phyloP scores from a whole-genome alignment of 2,329 filamentous ascomycete species.

The Davidsoniella neocaledoniae region DNA sequence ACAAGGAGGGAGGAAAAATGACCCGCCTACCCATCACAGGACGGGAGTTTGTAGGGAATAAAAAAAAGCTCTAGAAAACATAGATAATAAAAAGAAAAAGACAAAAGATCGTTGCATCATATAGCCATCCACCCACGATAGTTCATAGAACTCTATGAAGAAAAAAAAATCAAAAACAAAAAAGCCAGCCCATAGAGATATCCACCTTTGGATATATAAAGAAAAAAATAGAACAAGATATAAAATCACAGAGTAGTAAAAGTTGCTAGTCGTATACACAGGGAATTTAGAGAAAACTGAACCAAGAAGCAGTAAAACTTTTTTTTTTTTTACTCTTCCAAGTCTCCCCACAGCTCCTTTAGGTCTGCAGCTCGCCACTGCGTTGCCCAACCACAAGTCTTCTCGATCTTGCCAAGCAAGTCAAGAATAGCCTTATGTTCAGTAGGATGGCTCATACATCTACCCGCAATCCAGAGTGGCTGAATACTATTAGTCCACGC shows the following conservation, averaged over 20 bases:
- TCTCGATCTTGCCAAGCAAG: slow-evolving; percentile 31
- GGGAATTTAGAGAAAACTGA: background rate
- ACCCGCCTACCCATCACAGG: background rate
- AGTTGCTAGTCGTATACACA: background rate
- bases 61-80: background rate
- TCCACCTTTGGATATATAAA: no score
- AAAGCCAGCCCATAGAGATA: background rate
- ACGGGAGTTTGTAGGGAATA: background rate
- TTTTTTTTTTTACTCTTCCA: slow-evolving; percentile 15
- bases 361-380: slow-evolving; percentile 36
- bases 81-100: background rate
- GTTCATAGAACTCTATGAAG: background rate
- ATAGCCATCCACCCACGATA: background rate
- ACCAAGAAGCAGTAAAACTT: background rate
- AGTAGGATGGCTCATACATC: slow-evolving; percentile 30
- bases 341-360: slow-evolving; percentile 32
- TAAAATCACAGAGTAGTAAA: background rate
- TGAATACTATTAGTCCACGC: slow-evolving; percentile 38
- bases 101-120: background rate
- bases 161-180: background rate
- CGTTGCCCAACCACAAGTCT: slow-evolving; percentile 35
- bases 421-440: slow-evolving; percentile 28
- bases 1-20: no score
- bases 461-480: slow-evolving; percentile 35
- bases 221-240: background rate